Evolutionary conservation across 495 filamentous ascomycete genomes (phyloP), one percentile per base, ranked within the genome.

Genomic region (Aspergillus mulundensis): DNA sequence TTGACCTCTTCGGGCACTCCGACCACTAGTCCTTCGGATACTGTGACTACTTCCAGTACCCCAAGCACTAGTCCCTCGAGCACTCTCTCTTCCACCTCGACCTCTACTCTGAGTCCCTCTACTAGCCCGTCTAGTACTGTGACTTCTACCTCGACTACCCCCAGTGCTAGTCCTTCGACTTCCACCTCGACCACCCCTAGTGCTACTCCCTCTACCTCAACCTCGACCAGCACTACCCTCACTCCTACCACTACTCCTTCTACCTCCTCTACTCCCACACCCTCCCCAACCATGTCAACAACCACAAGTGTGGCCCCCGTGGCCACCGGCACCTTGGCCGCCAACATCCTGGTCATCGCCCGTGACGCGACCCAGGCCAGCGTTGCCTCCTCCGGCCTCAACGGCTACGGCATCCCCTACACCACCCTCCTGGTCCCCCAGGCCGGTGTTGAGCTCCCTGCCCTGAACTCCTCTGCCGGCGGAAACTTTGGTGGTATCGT

Each of bases 351-450:
- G 44, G 67, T 86, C n/a, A 76, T 86, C 57, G 81, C 83, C 18
- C 73, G 70, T 48, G 80, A 84, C 61, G 44, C 66, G 46, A 63
- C 71, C 3, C 69, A 78, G 1, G 79, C 78, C 7, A 57, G 52
- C 7, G 70, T 73, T 19, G 80, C 77, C n/a, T 72, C 68, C 30
- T 77, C 74, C 24, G 81, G 80, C 19, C 76, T 86, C 24, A 81
- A 83, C 61, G 81, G 69, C 53, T 85, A 85, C 56, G 83, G 81
- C 50, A 84, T 85, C 58, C 82, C 83, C 4, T 85, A 75, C 61
- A 72, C 81, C 53, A 71, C 74, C 16, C 57, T 85, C 11, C 39
- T 80, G 14, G 81, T 85, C 12, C 83, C 83, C 5, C 69, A 81
- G 50, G 44, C 61, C 5, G 83, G 82, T 24, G 68, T 72, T 20